Conservation (phyloP, 2,329 filamentous ascomycete genomes). For the Claviceps sp. region DNA sequence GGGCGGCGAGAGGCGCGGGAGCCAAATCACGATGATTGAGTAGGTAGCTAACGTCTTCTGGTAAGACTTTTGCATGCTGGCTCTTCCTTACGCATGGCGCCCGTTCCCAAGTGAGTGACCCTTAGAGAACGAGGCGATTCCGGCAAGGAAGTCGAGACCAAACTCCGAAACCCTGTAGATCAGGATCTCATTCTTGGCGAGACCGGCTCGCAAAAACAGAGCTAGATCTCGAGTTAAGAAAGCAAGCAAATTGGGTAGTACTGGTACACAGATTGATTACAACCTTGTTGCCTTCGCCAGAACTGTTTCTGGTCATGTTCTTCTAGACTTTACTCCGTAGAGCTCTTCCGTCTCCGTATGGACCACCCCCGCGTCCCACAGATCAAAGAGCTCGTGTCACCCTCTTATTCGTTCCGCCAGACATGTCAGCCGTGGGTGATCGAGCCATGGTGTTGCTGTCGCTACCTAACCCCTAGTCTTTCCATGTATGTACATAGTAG, state of each 20-base stretch:
- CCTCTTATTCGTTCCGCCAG: not conserved
- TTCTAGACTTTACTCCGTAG: not conserved
- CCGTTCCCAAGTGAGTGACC: not conserved
- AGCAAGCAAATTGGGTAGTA: not conserved
- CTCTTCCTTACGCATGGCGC: not conserved
- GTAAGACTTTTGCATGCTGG: not conserved
- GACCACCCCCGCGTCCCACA: not conserved
- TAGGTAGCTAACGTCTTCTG: not conserved
- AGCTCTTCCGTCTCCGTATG: not conserved
- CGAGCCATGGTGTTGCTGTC: not conserved
- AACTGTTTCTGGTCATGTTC: not conserved
- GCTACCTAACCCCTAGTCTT: not conserved
- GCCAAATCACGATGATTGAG: not conserved
- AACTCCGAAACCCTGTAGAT: not conserved
- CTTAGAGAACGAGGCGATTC: not conserved
- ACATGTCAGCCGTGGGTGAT: not conserved
- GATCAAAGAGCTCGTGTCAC: not conserved
- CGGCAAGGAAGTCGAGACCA: not conserved
- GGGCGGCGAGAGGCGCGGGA: not conserved
- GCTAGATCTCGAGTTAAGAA: not conserved
- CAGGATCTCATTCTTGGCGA: not conserved
- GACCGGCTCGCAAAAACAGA: not conserved
- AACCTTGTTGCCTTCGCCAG: constrained; percentile 1
- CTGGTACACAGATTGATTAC: not conserved
- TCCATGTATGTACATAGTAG: not conserved